Conservation (phyloP, 1,284 basidiomycete species). For the Anthracocystis panici-leucophaei region DNA sequence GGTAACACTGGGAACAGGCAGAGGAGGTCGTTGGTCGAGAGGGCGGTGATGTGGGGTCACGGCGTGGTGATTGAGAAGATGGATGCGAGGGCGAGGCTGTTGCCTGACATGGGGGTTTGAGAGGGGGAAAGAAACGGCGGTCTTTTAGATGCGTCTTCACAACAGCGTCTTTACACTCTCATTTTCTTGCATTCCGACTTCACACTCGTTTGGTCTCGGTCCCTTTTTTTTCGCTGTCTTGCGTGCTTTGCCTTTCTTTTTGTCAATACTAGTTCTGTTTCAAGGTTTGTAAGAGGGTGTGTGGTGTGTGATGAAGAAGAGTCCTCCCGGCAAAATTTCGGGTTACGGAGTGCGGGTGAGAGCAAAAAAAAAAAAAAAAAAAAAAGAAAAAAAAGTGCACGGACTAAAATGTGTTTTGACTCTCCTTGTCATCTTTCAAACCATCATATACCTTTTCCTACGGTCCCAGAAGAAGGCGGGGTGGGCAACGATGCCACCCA, state of each 20-base stretch:
- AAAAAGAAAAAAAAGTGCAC: no score
- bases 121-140: no score
- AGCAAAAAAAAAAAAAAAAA: no score
- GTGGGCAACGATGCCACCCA: not conserved
- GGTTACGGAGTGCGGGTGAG: no score
- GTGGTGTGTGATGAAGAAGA: not conserved
- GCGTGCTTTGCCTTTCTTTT: not conserved
- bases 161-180: no score
- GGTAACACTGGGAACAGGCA: conserved; percentile 5
- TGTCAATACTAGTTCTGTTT: conserved; percentile 2
- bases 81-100: conserved; percentile 22
- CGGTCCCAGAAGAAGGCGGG: no score
- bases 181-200: no score
- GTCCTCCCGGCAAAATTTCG: not conserved
- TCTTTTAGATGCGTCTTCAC: no score
- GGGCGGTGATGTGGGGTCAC: conserved; percentile 19
- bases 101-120: conserved; percentile 36
- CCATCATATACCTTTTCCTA: no score
- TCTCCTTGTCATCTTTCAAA: no score
- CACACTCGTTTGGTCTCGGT: conserved; percentile 18
- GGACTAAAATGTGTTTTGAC: no score
- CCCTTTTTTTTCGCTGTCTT: not conserved
- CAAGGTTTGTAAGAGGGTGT: not conserved
- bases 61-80: conserved; percentile 25
- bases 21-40: conserved; percentile 23